A percentile compares a stretch with the other conserved stretches of the same genome.
Conservation (phyloP, 805 yeast genomes). For the Schizosaccharomyces octosporus region DNA sequence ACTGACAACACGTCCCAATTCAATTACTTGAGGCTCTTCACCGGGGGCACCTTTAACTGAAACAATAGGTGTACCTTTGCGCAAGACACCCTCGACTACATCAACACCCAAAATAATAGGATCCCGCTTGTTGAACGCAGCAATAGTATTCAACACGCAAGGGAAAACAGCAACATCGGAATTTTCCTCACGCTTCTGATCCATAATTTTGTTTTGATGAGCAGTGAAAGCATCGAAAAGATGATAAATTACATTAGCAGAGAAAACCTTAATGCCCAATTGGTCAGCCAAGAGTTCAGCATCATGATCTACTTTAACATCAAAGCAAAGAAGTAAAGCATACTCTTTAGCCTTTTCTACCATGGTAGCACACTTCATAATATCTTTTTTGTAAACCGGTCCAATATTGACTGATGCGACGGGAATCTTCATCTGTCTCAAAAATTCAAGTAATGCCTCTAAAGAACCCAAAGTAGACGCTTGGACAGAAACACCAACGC, state of each 20-base stretch:
- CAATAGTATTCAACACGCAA: constrained; percentile 78
- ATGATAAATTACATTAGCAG: constrained; percentile 90
- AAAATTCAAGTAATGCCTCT: constrained; percentile 89
- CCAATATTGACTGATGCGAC: constrained; percentile 97
- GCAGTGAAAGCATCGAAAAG: constrained; percentile 84
- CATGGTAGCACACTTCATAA: constrained; percentile 93
- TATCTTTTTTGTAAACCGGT: constrained; percentile 94
- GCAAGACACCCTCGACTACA: constrained; percentile 69
- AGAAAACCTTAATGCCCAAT: constrained; percentile 73
- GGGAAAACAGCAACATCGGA: constrained; percentile 82
- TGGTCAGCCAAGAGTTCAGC: constrained; percentile 96
- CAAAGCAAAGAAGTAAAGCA: constrained; percentile 97
- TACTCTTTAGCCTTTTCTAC: constrained; percentile 82
- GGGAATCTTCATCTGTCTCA: constrained; percentile 95
- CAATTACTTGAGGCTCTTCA: constrained; percentile 44
- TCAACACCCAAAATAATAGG: constrained; percentile 99
- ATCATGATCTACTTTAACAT: constrained; percentile 88
- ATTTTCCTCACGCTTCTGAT: constrained; percentile 71
- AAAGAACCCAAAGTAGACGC: constrained; percentile 95
- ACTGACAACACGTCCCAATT: constrained; percentile 71
- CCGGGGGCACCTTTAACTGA: constrained; percentile 74
- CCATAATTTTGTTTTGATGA: constrained; percentile 69
- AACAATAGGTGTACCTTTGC: constrained; percentile 86
- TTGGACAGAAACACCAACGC: constrained; percentile 94
- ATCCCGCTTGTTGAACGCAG: constrained; percentile 90